Evolutionary conservation across 441 rosid genomes (phyloP).

Genomic region (Gossypium schwendimanii): DNA sequence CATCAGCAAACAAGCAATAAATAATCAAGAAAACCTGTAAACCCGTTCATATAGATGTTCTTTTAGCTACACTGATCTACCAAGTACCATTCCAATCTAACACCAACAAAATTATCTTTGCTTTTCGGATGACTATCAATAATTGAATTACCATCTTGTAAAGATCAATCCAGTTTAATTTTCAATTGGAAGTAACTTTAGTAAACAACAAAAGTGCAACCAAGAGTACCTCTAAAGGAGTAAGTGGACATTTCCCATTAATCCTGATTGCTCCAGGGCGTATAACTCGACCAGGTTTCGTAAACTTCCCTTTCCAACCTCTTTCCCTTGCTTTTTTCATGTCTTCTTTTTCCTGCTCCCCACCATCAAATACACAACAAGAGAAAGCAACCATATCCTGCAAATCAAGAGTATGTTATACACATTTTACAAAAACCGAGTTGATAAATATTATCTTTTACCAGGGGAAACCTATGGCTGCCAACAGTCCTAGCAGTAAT

Average conservation of each 20-base stretch:
- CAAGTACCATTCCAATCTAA: background rate
- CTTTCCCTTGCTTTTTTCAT: conserved; percentile 95
- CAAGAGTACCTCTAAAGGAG: conserved; percentile 84
- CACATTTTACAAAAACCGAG: conserved; percentile 7
- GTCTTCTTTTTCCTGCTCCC: conserved; percentile 72
- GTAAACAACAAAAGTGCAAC: background rate
- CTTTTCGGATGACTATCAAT: background rate
- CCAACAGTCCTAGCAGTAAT: background rate
- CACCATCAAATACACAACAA: conserved; percentile 97
- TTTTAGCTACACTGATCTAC: background rate
- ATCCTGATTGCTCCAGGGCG: conserved; percentile 96
- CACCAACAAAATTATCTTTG: background rate
- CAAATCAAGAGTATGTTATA: conserved; percentile 10
- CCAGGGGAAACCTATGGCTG: background rate
- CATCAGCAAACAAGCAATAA: background rate
- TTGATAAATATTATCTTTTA: background rate
- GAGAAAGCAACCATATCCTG: conserved; percentile 99
- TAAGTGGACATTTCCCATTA: conserved; percentile 94
- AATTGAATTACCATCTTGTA: background rate
- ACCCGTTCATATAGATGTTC: background rate
- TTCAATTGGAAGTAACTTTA: background rate
- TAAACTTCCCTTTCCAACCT: conserved; percentile 99
- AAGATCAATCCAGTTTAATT: background rate
- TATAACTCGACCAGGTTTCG: conserved; percentile 96
- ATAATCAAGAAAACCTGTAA: background rate